Conservation (phyloP, 2,329 filamentous ascomycete genomes). For the Podosphaera xanthii region DNA sequence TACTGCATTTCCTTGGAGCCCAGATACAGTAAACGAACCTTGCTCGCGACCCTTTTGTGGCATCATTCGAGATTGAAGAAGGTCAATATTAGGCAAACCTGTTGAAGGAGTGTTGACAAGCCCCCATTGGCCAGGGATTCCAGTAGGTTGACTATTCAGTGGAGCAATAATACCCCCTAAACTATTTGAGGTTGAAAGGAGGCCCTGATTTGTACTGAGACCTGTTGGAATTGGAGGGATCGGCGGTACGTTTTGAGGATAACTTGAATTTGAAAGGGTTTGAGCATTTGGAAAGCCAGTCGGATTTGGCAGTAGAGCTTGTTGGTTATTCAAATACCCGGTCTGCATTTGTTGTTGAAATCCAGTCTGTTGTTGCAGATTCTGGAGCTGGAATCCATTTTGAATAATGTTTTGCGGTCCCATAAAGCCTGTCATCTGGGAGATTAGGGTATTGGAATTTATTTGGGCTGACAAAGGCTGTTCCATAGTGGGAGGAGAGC, state of each 20-base stretch:
- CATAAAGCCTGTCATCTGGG: slow-evolving; percentile 48
- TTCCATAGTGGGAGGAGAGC: slow-evolving; percentile 32
- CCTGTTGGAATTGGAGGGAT: slow-evolving; percentile 64
- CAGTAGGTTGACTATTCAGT: slow-evolving; percentile 84
- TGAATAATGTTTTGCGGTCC: slow-evolving; percentile 22
- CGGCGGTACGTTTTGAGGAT: slow-evolving; percentile 43
- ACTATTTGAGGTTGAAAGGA: slow-evolving; percentile 41
- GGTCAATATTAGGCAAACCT: slow-evolving; percentile 82
- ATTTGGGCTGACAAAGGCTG: slow-evolving; percentile 55
- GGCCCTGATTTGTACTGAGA: slow-evolving; percentile 38
- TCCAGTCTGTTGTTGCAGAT: slow-evolving; percentile 20
- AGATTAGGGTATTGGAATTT: slow-evolving; percentile 39
- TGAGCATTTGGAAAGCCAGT: slow-evolving; percentile 46
- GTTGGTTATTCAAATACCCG: slow-evolving; percentile 28
- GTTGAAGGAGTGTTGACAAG: slow-evolving; percentile 80
- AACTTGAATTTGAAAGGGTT: slow-evolving; percentile 56
- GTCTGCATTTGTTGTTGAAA: slow-evolving; percentile 25
- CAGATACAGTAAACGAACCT: slow-evolving; percentile 60
- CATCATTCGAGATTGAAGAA: slow-evolving; percentile 87
- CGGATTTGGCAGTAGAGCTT: slow-evolving; percentile 40
- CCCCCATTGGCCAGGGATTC: slow-evolving; percentile 89
- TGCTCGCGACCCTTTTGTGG: slow-evolving; percentile 79
- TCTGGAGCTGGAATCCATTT: slow-evolving; percentile 22
- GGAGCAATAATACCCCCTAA: slow-evolving; percentile 29
- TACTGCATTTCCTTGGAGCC: slow-evolving; percentile 77